Base-by-base conservation (phyloP, 2,329 filamentous ascomycete genomes). In the Venturiaceae sp. region DNA sequence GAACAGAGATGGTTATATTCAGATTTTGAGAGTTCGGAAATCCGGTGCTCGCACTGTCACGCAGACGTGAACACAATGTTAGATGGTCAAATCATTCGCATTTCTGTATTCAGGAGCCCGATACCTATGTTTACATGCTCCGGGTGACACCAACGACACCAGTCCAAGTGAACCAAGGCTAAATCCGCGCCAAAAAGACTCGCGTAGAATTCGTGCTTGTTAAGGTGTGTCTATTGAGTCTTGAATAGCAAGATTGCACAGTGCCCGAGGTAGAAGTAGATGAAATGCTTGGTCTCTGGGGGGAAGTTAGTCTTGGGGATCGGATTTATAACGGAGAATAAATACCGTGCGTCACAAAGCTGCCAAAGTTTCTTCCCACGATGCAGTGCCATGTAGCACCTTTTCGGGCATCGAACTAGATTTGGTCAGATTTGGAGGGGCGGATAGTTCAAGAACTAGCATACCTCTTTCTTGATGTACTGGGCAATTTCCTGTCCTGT, bases 301-400 rank as follows among this genome's bases (percentile, higher is more conserved):
- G n/a, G n/a, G n/a, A 8, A 3, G 32, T 4, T 5, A 26, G 53
- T 69, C 34, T 32, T 33, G 47, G 44, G 7, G 47, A 69, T 69
- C 47, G 69, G 58, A 37, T 53, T 32, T 13, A 16, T 16, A 19
- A 13, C 46, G 41, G n/a, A 50, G 19, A 26, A 11, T 47, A 28
- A 23, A 50, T 82, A 96, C 92, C 92, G 70, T 99, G 94, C 41
- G 94, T 99, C 55, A 99, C 94, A 67, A 97, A 99, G 77, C 92
- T 97, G 66, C 94, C 94, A 77, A 99, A 99, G 81, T 99, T 97
- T 66, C 94, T 84, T 63, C 94, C 94, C 34, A 99, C 94, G 66
- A 99, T 96, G 77, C 94, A 99, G 77, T 99, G 94, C 94, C 92
- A 99, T 72, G 94, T 99, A 63, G 92, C 92, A 36, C 94, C 94